Evolutionary conservation across 768 basidiomycete species (phyloP).

Genomic region (Termitomyces sp.): DNA sequence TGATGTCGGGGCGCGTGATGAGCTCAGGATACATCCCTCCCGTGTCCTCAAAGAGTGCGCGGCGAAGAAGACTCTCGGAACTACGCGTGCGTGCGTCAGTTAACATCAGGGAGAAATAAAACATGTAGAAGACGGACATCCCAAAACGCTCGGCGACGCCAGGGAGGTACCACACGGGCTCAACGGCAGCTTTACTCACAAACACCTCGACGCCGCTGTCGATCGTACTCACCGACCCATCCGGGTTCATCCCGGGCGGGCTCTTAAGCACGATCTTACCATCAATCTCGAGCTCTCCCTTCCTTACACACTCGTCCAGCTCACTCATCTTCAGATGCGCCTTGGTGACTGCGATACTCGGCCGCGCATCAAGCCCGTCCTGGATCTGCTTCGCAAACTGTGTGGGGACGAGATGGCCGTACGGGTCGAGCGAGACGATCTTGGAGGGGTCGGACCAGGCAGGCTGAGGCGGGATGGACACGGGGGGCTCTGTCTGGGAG

Average conservation of each 20-base stretch:
- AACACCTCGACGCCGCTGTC: conserved; percentile 82
- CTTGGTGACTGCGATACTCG: conserved; percentile 89
- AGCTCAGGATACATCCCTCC: conserved; percentile 96
- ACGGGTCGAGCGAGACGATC: conserved; percentile 3
- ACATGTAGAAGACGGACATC: conserved; percentile 51
- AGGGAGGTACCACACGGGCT: conserved; percentile 95
- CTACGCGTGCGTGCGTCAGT: conserved; percentile 26
- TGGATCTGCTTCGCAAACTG: conserved; percentile 62
- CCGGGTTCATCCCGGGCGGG: conserved; percentile 53
- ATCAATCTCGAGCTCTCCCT: conserved; percentile 71
- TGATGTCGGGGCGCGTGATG: conserved; percentile 92
- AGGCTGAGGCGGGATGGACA: not conserved
- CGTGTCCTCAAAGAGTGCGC: conserved; percentile 95
- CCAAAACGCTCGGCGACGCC: conserved; percentile 92
- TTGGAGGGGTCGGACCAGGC: not conserved
- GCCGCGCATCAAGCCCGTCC: conserved; percentile 77
- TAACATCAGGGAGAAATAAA: not conserved
- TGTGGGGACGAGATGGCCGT: conserved; percentile 51
- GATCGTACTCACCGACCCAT: conserved; percentile 50
- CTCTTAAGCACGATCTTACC: conserved; percentile 78
- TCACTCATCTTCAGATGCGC: conserved; percentile 95
- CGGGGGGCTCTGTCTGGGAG: conserved; percentile 25
- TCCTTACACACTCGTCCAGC: conserved; percentile 74
- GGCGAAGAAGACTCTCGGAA: conserved; percentile 77
- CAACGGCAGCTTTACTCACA: conserved; percentile 91